Evolutionary conservation across 345 rosid genomes (phyloP), one percentile per base, ranked within the genome.

Genomic region (Moricandia arvensis): DNA sequence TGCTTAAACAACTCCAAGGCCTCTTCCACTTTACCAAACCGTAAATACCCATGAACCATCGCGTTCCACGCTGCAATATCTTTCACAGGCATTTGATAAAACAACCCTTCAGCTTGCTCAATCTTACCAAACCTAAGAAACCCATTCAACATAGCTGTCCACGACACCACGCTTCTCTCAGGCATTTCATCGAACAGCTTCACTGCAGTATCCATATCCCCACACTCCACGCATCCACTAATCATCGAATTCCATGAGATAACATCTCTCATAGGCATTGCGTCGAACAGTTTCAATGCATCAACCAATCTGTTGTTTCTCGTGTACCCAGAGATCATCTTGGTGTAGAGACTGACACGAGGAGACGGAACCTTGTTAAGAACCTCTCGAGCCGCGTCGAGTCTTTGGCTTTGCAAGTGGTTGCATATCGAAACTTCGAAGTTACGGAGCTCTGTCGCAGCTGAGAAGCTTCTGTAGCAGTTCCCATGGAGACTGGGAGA

Each of bases 11-110:
- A 78, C 35, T 62, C 81, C 63, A 86, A 16, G 5, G 86, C 92
- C 63, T 83, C 83, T 1, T 82, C 82, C 24, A 86, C 85, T 76
- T 80, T 85, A 69, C 86, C 88, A 21, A 71, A 37, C 83, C 75
- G 76, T 58, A 77, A 85, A 72, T 84, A 90, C 68, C 98, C 98
- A 82, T 82, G 58, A 81, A 87, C 49, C 97, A 93, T 90, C 0
- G 90, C 78, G 59, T 93, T 90, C 91, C 93, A 89, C 0, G 96
- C 90, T 0, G 87, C 90, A 17, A 66, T 78, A 85, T 93, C 96
- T 85, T 64, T 86, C 16, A 37, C 49, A 0, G 90, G 93, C 88
- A 88, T 87, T 34, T 81, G 80, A 78, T 45, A 37, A 80, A 92
- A 92, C 64, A 86, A 71, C 35, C 45, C 72, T 81, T 86, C 87